Base-by-base conservation (phyloP, 2,329 filamentous ascomycete genomes). In the Leptosphaerulina australis region DNA sequence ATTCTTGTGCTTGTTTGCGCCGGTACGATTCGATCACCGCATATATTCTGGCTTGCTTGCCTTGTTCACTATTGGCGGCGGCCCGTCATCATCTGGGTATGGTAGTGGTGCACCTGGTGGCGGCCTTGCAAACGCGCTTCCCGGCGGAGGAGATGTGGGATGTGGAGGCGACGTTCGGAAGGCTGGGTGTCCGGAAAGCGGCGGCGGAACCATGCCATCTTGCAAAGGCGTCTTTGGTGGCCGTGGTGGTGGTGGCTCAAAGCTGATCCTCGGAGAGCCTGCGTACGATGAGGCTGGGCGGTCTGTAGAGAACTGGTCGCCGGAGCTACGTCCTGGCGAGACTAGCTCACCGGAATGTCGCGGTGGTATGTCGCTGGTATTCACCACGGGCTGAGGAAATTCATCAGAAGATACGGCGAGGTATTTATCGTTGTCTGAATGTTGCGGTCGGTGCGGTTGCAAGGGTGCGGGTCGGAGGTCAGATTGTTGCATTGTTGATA, bases 11-110 rank as follows among this genome's bases (percentile, higher is more conserved):
- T 5, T n/a, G n/a, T n/a, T n/a, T 18, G 15, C 33, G 20, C 14
- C 24, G 35, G 18, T 15, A 30, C 18, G 14, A n/a, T 28, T 5
- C 21, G n/a, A 29, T 55, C 43, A 69, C 20, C 66, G 59, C 34
- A 58, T 58, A 26, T 64, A 90, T 38, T 88, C 87, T 1, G 93
- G 93, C 72, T 97, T 97, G 60, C 87, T 84, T 34, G 88, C 86
- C 81, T 91, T 88, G 64, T 96, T 95, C 6, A 95, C 91, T 5
- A 83, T 79, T 3, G 93, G 93, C 14, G 93, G 92, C 21, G 88
- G 87, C 20, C 88, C 88, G 64, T 95, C 88, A 35, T 85, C 86
- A 37, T 90, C 75, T 0, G 93, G 93, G 70, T 97, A 97, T 0
- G 91, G 91, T 25, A 90, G 80, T 7, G 77, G 70, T 1, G 65